Conservation (phyloP, 1,284 basidiomycete genomes). For the Amylostereum areolatum region DNA sequence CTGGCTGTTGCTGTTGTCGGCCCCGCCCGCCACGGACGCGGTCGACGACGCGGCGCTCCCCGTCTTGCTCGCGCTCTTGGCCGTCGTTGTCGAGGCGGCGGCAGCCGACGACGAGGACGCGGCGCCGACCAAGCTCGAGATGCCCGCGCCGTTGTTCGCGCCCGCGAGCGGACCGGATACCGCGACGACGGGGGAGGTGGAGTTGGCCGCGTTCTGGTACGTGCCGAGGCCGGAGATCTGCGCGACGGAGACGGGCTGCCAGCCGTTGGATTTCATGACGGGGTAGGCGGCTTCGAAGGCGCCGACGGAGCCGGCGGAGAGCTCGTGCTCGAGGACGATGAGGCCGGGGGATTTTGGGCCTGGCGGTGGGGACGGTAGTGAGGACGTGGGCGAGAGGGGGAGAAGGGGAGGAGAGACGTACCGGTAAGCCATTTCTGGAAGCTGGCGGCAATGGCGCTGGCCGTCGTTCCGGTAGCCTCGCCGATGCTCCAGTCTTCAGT, state of each 20-base stretch:
- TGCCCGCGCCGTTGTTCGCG: background rate
- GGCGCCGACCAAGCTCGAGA: background rate
- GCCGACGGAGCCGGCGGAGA: constrained; percentile 51
- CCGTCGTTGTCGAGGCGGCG: background rate
- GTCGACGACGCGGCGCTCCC: background rate
- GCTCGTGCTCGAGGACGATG: constrained; percentile 81
- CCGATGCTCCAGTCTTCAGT: constrained; percentile 63
- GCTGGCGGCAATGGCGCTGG: constrained; percentile 33
- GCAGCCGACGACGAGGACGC: background rate
- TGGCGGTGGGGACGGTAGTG: constrained; percentile 10
- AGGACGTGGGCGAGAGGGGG: no score
- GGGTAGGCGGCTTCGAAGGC: constrained; percentile 70
- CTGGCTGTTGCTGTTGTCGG: background rate
- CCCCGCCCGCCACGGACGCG: background rate
- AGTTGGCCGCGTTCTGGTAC: constrained; percentile 50
- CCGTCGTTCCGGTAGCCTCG: constrained; percentile 32
- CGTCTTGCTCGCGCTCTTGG: background rate
- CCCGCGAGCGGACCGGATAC: background rate
- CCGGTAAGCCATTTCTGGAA: constrained; percentile 54
- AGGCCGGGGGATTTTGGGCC: constrained; percentile 70
- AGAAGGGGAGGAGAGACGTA: background rate
- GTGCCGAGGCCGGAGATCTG: constrained; percentile 36
- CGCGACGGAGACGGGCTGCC: constrained; percentile 57
- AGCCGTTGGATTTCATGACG: constrained; percentile 56
- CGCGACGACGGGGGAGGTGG: constrained; percentile 12